Conservation (phyloP, 306 rosid genomes). For the Carpinus viminea region DNA sequence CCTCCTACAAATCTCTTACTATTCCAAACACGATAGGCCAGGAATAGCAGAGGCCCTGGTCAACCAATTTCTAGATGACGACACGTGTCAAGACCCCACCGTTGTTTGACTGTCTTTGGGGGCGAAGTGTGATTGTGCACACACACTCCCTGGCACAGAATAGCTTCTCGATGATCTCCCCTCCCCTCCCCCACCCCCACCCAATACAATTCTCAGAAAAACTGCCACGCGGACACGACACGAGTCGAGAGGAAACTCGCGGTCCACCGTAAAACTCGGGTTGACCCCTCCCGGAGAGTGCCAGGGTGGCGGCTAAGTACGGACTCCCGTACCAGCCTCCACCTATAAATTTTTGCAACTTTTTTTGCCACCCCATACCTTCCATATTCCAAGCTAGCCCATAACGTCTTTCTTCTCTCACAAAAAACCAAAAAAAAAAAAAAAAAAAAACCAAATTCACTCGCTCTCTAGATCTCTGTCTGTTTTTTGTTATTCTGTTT, state of each 20-base stretch:
- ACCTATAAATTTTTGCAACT: constrained; percentile 42
- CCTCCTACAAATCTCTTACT: background rate
- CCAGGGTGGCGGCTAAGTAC: constrained; percentile 42
- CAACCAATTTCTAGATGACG: constrained; percentile 13
- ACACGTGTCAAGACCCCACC: constrained; percentile 22
- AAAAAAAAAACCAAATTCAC: background rate
- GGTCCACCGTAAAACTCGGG: constrained; percentile 54
- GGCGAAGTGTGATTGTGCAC: too few relatives aligned
- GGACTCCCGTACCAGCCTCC: background rate
- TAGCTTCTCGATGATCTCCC: background rate
- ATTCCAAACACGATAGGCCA: background rate
- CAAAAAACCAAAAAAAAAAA: constrained; percentile 3
- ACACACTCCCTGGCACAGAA: background rate
- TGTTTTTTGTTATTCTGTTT: background rate
- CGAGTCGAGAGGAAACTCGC: constrained; percentile 4
- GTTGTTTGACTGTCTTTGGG: background rate
- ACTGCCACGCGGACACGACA: constrained; percentile 1
- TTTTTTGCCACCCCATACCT: constrained; percentile 48
- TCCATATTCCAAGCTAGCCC: constrained; percentile 40
- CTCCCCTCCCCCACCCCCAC: too few relatives aligned
- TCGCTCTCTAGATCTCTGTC: background rate
- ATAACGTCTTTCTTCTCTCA: background rate
- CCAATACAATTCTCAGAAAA: background rate
- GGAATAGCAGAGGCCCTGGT: constrained; percentile 21
- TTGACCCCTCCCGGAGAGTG: constrained; percentile 45